Evolutionary conservation across 805 yeast species (phyloP).

Genomic region (Komagataella kurtzmanii): DNA sequence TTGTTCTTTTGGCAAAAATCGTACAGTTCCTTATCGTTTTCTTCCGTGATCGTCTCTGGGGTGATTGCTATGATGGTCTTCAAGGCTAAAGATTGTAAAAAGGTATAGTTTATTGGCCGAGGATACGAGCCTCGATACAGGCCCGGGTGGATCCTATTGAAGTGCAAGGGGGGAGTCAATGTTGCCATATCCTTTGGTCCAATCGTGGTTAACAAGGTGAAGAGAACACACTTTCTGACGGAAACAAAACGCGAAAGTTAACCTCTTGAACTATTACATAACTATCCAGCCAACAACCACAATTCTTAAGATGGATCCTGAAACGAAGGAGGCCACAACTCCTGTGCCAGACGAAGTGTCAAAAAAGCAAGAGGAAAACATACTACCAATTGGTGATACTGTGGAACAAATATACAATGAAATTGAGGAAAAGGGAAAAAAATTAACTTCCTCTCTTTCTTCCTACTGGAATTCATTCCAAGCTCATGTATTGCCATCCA

Average conservation of each 20-base stretch:
- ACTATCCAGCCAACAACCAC: background rate
- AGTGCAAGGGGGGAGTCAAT: slow-evolving; percentile 66
- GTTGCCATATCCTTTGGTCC: slow-evolving; percentile 5
- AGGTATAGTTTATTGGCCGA: slow-evolving; percentile 56
- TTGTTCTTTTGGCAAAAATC: slow-evolving; percentile 37
- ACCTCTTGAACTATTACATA: background rate
- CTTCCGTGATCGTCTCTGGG: slow-evolving; percentile 53
- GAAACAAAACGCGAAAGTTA: background rate
- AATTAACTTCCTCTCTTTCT: background rate
- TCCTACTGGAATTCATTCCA: background rate
- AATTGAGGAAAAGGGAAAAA: background rate
- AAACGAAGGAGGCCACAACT: background rate
- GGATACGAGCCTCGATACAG: slow-evolving; percentile 85
- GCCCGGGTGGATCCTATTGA: slow-evolving; percentile 53
- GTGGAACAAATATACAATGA: background rate
- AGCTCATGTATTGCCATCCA: background rate
- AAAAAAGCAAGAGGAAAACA: background rate
- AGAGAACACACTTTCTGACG: background rate
- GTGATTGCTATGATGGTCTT: slow-evolving; percentile 68
- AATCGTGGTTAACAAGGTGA: background rate
- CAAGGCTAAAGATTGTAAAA: slow-evolving; percentile 49
- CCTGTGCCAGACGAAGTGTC: background rate
- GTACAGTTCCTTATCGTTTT: slow-evolving; percentile 34
- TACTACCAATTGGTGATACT: background rate
- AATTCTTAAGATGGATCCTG: background rate